A percentile compares a stretch with the other conserved stretches of the same genome.
Evolutionary conservation across 805 yeast species (phyloP).

Genomic region (Lipomyces orientalis): DNA sequence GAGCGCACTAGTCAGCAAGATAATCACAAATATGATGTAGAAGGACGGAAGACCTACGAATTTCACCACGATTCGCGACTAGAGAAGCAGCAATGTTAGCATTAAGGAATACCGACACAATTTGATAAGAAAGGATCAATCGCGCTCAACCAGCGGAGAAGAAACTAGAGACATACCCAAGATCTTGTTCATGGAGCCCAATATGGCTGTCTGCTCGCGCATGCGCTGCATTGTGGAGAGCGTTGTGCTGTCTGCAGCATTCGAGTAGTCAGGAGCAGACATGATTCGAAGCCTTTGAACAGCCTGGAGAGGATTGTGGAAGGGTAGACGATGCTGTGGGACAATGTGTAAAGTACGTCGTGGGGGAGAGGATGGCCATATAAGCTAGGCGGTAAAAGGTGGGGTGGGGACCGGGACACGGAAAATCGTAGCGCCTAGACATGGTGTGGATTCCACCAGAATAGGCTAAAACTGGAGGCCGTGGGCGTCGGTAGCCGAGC

Average conservation of each 20-base stretch:
- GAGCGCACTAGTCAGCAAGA: background rate
- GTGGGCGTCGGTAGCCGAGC: too few relatives aligned
- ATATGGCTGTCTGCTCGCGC: slow-evolving; percentile 47
- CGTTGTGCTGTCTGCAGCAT: slow-evolving; percentile 25
- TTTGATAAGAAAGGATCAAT: slow-evolving; percentile 2
- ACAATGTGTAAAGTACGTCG: background rate
- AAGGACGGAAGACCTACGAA: slow-evolving; percentile 43
- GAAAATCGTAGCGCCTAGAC: background rate
- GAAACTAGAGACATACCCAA: slow-evolving; percentile 41
- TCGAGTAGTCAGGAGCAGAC: slow-evolving; percentile 20
- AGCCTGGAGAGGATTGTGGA: background rate
- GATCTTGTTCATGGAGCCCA: slow-evolving; percentile 59
- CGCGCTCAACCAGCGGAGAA: background rate
- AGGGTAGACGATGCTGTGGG: background rate
- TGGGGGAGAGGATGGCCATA: background rate
- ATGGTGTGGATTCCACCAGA: background rate
- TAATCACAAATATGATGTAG: background rate
- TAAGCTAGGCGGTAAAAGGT: background rate
- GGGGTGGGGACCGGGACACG: background rate
- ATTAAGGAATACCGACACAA: background rate
- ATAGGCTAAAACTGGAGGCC: background rate
- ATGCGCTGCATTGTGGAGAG: slow-evolving; percentile 38
- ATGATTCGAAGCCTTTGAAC: slow-evolving; percentile 8
- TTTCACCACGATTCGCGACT: slow-evolving; percentile 51
- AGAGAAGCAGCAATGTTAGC: slow-evolving; percentile 4